A percentile compares a stretch with the other conserved stretches of the same genome.
Evolutionary conservation across 306 rosid genomes (phyloP).

Genomic region (Prunus mongolica): DNA sequence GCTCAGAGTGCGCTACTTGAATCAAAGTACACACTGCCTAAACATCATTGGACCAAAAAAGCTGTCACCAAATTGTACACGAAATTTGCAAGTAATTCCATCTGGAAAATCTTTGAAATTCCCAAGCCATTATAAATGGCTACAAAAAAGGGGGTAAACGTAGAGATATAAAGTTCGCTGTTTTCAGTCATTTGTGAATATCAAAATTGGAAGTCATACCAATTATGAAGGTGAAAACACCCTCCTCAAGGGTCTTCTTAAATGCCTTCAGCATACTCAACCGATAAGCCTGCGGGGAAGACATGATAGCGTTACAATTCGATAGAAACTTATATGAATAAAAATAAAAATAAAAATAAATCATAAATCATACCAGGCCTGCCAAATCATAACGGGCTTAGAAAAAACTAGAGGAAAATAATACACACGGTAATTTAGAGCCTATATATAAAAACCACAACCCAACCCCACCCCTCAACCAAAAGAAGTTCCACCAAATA

Average conservation of each 20-base stretch:
- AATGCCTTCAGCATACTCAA: conserved; percentile 97
- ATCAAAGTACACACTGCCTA: conserved; percentile 12
- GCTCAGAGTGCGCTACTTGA: not conserved
- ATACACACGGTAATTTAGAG: not conserved
- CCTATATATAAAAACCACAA: not conserved
- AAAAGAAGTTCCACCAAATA: not conserved
- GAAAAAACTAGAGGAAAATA: not conserved
- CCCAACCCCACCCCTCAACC: not conserved
- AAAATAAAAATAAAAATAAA: not conserved
- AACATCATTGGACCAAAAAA: conserved; percentile 22
- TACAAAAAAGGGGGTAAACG: not conserved
- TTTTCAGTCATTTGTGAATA: conserved; percentile 9
- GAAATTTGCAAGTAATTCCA: conserved; percentile 36
- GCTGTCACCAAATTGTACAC: conserved; percentile 27
- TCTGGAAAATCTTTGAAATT: conserved; percentile 23
- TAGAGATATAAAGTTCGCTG: not conserved
- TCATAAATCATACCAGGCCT: not conserved
- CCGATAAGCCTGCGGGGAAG: conserved; percentile 68
- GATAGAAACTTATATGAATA: not conserved
- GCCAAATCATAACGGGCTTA: not conserved
- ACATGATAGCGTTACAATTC: conserved; percentile 1
- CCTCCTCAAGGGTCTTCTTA: conserved; percentile 92
- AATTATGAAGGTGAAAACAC: conserved; percentile 82
- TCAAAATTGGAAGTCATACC: conserved; percentile 55
- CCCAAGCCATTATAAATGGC: conserved; percentile 16